A percentile compares a stretch with the other conserved stretches of the same genome.
These are phyloP conservation scores for Periconia sp. DNA, from an alignment of 2,329 filamentous ascomycete species.

Conservation along the genomic window DNA sequence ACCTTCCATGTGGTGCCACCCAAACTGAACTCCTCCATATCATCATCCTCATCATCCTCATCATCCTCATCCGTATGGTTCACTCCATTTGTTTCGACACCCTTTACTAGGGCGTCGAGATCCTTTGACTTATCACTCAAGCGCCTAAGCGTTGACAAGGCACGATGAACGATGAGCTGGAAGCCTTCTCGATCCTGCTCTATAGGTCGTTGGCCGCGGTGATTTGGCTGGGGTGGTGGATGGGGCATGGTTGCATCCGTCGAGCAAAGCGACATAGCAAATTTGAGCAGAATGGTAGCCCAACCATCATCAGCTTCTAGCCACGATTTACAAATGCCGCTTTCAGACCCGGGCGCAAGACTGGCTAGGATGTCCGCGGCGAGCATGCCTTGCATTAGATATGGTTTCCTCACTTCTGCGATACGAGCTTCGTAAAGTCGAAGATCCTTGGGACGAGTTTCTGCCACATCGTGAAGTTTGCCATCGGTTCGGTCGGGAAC, in stretches of 20 bases:
- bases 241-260: slow-evolving; percentile 35
- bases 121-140: slow-evolving; percentile 53
- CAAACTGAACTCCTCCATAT: slow-evolving; percentile 41
- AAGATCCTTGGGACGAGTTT: slow-evolving; percentile 53
- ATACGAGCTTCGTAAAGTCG: slow-evolving; percentile 61
- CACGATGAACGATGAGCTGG: slow-evolving; percentile 51
- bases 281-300: slow-evolving; percentile 75
- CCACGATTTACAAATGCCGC: slow-evolving; percentile 77
- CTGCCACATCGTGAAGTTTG: slow-evolving; percentile 36
- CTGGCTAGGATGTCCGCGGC: slow-evolving; percentile 87
- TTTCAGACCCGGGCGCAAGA: slow-evolving; percentile 74
- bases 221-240: slow-evolving; percentile 32
- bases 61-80: slow-evolving; percentile 30
- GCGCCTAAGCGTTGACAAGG: slow-evolving; percentile 54
- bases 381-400: slow-evolving; percentile 89
- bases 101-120: slow-evolving; percentile 39
- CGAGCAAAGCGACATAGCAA: slow-evolving; percentile 70
- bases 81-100: slow-evolving; percentile 33
- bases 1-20: slow-evolving; percentile 42
- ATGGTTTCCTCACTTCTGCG: slow-evolving; percentile 83
- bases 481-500: slow-evolving; percentile 75
- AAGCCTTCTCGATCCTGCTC: slow-evolving; percentile 44
- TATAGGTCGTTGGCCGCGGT: slow-evolving; percentile 39
- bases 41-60: slow-evolving; percentile 33
- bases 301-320: slow-evolving; percentile 84